Conservation (phyloP, 768 basidiomycete genomes). For the Tephrocybe sp. region DNA sequence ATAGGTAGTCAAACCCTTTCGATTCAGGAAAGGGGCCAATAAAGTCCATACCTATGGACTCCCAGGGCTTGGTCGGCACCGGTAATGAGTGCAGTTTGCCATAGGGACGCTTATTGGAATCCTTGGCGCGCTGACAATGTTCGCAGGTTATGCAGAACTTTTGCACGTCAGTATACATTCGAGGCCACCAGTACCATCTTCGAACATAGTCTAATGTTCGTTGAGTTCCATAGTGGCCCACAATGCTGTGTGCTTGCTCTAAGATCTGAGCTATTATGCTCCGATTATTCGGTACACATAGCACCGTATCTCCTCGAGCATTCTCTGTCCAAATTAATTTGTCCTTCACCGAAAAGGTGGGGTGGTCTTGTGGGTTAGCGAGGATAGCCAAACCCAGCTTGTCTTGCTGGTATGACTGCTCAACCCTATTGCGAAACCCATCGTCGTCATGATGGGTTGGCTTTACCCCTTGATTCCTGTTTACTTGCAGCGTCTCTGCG, state of each 20-base stretch:
- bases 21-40: slow-evolving; percentile 27
- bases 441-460: too few relatives aligned
- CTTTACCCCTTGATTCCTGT: too few relatives aligned
- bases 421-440: too few relatives aligned
- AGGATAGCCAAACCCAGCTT: too few relatives aligned
- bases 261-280: not conserved
- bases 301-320: too few relatives aligned
- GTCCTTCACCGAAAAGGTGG: too few relatives aligned
- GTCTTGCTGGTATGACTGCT: too few relatives aligned
- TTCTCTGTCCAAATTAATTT: too few relatives aligned
- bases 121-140: slow-evolving; percentile 19
- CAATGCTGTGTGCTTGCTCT: slow-evolving; percentile 5
- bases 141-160: slow-evolving; percentile 18
- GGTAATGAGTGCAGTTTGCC: slow-evolving; percentile 27
- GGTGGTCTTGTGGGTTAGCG: too few relatives aligned
- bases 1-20: slow-evolving; percentile 21
- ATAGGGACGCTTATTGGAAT: slow-evolving; percentile 4
- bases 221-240: slow-evolving; percentile 9
- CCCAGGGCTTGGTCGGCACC: slow-evolving; percentile 26
- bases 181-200: slow-evolving; percentile 28
- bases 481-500: too few relatives aligned
- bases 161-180: slow-evolving; percentile 2
- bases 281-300: not conserved
- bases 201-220: slow-evolving; percentile 17
- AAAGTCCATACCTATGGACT: slow-evolving; percentile 35